These are phyloP conservation scores for Handroanthus guayacan DNA, from an alignment of 257 asterid genomes.

Conservation along the genomic window DNA sequence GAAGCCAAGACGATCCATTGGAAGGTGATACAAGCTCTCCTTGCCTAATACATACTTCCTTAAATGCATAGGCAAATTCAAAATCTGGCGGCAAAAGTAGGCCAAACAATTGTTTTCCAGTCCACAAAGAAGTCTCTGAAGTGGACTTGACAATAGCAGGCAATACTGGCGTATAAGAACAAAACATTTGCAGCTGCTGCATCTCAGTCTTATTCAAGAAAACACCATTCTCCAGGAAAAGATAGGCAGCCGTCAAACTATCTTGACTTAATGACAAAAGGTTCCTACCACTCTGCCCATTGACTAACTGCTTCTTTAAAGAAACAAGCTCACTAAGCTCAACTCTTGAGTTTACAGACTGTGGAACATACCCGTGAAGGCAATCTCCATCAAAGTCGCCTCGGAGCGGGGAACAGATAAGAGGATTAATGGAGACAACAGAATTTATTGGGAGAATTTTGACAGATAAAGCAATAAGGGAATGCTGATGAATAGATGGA, in stretches of 20 bases:
- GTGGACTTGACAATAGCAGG: conserved; percentile 62
- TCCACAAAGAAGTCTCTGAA: conserved; percentile 60
- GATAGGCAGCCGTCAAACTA: conserved; percentile 87
- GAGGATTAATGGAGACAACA: conserved; percentile 82
- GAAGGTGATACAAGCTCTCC: conserved; percentile 77
- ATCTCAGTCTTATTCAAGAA: conserved; percentile 61
- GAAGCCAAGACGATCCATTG: conserved; percentile 76
- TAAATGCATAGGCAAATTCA: conserved; percentile 53
- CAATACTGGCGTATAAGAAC: conserved; percentile 46
- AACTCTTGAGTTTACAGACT: conserved; percentile 70
- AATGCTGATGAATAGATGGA: conserved; percentile 96
- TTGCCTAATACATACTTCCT: conserved; percentile 58
- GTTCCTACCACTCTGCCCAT: conserved; percentile 85
- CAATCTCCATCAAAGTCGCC: conserved; percentile 99
- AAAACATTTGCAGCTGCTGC: conserved; percentile 93
- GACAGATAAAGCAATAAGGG: conserved; percentile 81
- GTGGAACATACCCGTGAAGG: conserved; percentile 94
- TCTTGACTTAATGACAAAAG: conserved; percentile 86
- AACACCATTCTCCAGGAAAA: conserved; percentile 73
- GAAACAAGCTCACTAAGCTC: conserved; percentile 89
- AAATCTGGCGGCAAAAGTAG: conserved; percentile 72
- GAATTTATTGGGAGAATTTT: conserved; percentile 68
- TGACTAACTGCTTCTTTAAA: conserved; percentile 61
- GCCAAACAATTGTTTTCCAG: conserved; percentile 84
- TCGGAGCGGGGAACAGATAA: conserved; percentile 82